Base-by-base conservation (phyloP, 495 filamentous ascomycete species). In the Articulospora tetracladia region DNA sequence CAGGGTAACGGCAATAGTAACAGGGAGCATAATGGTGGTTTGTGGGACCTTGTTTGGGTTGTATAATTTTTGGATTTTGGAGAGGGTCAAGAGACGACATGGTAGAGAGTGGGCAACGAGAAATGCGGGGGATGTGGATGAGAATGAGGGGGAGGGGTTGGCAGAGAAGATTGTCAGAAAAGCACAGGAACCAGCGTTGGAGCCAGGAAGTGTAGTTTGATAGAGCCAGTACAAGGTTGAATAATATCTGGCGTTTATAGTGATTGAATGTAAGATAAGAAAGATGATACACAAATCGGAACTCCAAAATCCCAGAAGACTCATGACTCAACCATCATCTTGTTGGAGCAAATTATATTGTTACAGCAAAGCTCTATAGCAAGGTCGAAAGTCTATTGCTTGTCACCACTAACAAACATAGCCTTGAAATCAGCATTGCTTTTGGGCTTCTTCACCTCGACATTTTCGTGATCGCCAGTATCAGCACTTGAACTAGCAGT, bases 341-440 rank as follows among this genome's bases (percentile, higher is more conserved):
- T n/a, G n/a, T n/a, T n/a, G n/a, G n/a, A n/a, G n/a, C 30, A 34
- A 34, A 6, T 34, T 7, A 34, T 34, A 34, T 7, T 34, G 15
- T 34, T 34, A 15, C 15, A 34, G 30, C 30, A n/a, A n/a, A n/a
- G n/a, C n/a, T n/a, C n/a, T n/a, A n/a, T n/a, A n/a, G n/a, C n/a
- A n/a, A n/a, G n/a, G n/a, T n/a, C n/a, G n/a, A n/a, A n/a, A n/a
- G n/a, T 2, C 53, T 64, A 62, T 52, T 68, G 19, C 17, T 52
- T 55, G 13, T 58, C 48, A 15, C 47, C 61, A 36, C 51, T 61
- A 60, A 85, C 57, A 66, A 93, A 85, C 85, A 96, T 83, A 36
- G 82, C 83, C 67, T 86, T 90, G 74, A 96, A 96, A 75, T 96
- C 92, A 52, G 87, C 88, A 76, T 97, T 96, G 69, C 81, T 92